A percentile compares a stretch with the other conserved stretches of the same genome.
Evolutionary conservation across 148 eudicot species (phyloP).

Genomic region (Dysphania ambrosioides): DNA sequence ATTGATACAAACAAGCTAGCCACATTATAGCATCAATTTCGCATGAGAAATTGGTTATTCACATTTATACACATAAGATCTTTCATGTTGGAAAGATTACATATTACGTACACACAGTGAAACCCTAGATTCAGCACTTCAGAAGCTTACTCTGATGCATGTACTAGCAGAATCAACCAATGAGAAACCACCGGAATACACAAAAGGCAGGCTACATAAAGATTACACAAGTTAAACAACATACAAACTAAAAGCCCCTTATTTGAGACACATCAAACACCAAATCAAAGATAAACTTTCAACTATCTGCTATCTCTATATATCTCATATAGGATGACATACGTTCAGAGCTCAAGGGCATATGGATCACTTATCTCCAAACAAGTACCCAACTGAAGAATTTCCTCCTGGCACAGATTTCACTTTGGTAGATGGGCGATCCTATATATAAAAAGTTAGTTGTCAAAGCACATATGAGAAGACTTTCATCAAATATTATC

Average conservation of each 20-base stretch:
- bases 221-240: no score
- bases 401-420: conserved; percentile 78
- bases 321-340: background rate
- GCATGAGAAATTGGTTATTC: background rate
- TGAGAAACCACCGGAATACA: background rate
- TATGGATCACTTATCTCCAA: conserved; percentile 71
- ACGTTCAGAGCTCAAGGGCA: background rate
- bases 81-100: background rate
- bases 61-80: background rate
- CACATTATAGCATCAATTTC: background rate
- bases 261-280: conserved; percentile 3
- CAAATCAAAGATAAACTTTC: background rate
- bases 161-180: conserved; percentile 5
- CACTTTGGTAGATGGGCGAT: conserved; percentile 69
- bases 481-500: no score
- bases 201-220: no score
- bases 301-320: background rate
- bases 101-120: conserved; percentile 11
- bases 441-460: no score
- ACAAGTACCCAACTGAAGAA: conserved; percentile 77
- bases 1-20: background rate
- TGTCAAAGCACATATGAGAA: no score
- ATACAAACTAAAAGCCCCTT: background rate
- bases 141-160: conserved; percentile 5
- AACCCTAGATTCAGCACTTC: conserved; percentile 27